Evolutionary conservation across 441 rosid species (phyloP), one percentile per base, ranked within the genome.

Genomic region (Syzygium syzygioides): DNA sequence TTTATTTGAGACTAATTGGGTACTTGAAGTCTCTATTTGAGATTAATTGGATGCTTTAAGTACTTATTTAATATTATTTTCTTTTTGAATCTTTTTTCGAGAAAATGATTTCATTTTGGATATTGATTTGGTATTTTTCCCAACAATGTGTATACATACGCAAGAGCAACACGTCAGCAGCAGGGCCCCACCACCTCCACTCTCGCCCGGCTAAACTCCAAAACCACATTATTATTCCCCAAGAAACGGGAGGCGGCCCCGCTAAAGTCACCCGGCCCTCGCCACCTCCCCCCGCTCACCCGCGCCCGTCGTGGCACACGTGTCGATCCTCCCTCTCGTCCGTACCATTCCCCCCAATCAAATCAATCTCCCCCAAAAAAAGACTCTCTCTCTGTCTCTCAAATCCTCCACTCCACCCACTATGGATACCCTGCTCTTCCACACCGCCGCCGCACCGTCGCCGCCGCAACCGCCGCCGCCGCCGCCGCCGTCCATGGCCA

Each of bases 401-500:
- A 13, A 41, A 34, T 87, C 90, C 26, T 55, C 48, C 68, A 60
- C 87, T 85, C 91, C 92, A 88, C 86, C 90, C 86, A 54, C 93
- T 79, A 90, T 94, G 95, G 96, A 94, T 91, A 52, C 93, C 48
- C 52, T 85, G 54, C 71, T 85, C 85, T 55, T 66, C 85, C 87
- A 86, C 87, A 54, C 45, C 45, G 64, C 90, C 92, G 62, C 88
- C 87, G 88, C 90, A 5, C 62, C 84, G 54, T 26, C 79, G 68
- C 76, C 89, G 14, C 25, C 88, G 25, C 90, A 87, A 48, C 91
- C 94, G 59, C 87, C 92, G 86, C 28, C 91, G 14, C 45, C 85
- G n/a, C 14, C 45, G 30, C 9, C 88, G 41, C 18, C 34, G 1
- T 48, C 94, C 88, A 91, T 91, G 94, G 95, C 97, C 90, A 95